Conservation (phyloP, 2,329 filamentous ascomycete species). For the Zopfia rhizophila region DNA sequence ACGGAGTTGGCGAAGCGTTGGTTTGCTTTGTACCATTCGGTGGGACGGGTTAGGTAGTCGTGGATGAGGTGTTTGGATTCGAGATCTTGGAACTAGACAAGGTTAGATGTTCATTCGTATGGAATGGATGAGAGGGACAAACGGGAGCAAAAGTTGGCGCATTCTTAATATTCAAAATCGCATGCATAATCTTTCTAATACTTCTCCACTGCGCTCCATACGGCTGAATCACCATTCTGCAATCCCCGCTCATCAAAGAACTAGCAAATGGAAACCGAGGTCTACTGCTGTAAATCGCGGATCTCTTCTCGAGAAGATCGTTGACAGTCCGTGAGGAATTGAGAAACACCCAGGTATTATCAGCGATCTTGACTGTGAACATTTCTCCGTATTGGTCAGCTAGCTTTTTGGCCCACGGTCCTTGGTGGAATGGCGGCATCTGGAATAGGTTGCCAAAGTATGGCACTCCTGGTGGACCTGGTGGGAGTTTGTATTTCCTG, state of each 20-base stretch:
- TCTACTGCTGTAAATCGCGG: slow-evolving; percentile 29
- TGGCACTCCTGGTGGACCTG: slow-evolving; percentile 6
- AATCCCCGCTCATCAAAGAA: slow-evolving; percentile 37
- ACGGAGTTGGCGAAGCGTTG: slow-evolving; percentile 42
- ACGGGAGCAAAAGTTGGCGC: slow-evolving; percentile 33
- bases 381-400: slow-evolving; percentile 32
- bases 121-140: no score
- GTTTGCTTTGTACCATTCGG: slow-evolving; percentile 37
- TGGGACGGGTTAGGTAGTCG: slow-evolving; percentile 37
- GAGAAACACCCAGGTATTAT: slow-evolving; percentile 30
- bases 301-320: slow-evolving; percentile 28
- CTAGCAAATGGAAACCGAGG: slow-evolving; percentile 32
- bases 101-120: no score
- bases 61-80: slow-evolving; percentile 39
- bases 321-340: slow-evolving; percentile 26
- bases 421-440: slow-evolving; percentile 27
- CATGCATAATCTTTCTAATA: slow-evolving; percentile 45
- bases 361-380: slow-evolving; percentile 25
- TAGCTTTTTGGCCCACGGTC: no score
- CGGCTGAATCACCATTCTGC: slow-evolving; percentile 43
- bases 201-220: slow-evolving; percentile 40
- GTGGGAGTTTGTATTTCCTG: slow-evolving; percentile 4
- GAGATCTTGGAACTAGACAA: slow-evolving; percentile 48
- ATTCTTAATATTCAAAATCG: slow-evolving; percentile 42
- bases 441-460: slow-evolving; percentile 22